Percentiles rank a stretch among this genome's conserved stretches.
Evolutionary conservation across 2,329 filamentous ascomycete genomes (phyloP).

Genomic region (Arthrinium phaeospermum): DNA sequence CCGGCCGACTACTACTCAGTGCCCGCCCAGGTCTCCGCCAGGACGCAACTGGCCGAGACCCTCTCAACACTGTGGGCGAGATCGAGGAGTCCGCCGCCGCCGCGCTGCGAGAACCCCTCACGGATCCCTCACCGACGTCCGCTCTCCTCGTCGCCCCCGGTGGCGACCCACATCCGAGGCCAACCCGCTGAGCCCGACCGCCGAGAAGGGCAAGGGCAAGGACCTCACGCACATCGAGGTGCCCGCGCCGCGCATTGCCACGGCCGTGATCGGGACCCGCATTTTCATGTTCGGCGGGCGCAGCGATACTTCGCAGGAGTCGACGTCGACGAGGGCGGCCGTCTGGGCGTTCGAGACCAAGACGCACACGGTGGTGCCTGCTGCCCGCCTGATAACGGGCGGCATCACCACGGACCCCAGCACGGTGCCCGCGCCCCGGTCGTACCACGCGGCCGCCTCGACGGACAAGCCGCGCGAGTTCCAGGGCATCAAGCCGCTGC

Average conservation of each 20-base stretch:
- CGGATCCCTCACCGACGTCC: slow-evolving; percentile 51
- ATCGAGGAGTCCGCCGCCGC: slow-evolving; percentile 23
- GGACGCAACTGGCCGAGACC: slow-evolving; percentile 32
- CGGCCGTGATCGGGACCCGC: slow-evolving; percentile 68
- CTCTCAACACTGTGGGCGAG: slow-evolving; percentile 24
- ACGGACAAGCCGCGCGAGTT: slow-evolving; percentile 63
- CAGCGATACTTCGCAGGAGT: slow-evolving; percentile 67
- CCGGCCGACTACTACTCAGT: slow-evolving; percentile 65
- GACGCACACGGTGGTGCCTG: slow-evolving; percentile 65
- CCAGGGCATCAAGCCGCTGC: slow-evolving; percentile 36
- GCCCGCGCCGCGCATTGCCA: slow-evolving; percentile 72
- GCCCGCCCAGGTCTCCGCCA: slow-evolving; percentile 51
- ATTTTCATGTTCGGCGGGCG: slow-evolving; percentile 86
- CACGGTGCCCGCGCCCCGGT: slow-evolving; percentile 66
- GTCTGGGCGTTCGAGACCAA: slow-evolving; percentile 79
- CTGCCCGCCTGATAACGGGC: slow-evolving; percentile 54
- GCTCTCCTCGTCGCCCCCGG: slow-evolving; percentile 41
- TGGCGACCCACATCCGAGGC: slow-evolving; percentile 24
- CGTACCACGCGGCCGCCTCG: slow-evolving; percentile 70
- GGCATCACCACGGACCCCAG: background rate
- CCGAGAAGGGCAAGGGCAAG: slow-evolving; percentile 48
- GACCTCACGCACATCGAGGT: slow-evolving; percentile 46
- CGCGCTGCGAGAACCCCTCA: slow-evolving; percentile 41
- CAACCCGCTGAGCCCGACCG: background rate
- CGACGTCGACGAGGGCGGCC: slow-evolving; percentile 75